Conservation (phyloP, 768 basidiomycete genomes). For the Tulasnella sp. region DNA sequence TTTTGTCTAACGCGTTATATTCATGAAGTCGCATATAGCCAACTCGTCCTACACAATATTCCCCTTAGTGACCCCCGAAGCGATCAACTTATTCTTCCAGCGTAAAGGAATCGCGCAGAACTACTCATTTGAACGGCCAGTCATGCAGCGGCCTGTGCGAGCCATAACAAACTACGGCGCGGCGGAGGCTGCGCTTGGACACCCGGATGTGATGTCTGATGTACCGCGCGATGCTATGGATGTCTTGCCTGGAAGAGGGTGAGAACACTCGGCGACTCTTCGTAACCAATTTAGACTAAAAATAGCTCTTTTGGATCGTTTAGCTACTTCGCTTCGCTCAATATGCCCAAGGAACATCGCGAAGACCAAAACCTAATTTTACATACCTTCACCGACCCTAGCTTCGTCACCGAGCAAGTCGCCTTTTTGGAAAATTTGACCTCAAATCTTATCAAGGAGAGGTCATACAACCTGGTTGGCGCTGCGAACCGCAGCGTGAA, state of each 20-base stretch:
- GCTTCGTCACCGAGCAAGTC: constrained; percentile 17
- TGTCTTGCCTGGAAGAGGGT: not conserved
- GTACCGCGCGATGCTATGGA: not conserved
- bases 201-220: constrained; percentile 6
- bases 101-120: constrained; percentile 30
- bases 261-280: too few relatives aligned
- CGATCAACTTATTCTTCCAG: constrained; percentile 35
- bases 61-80: constrained; percentile 59
- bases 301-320: not conserved
- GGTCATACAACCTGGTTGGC: constrained; percentile 51
- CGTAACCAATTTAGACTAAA: too few relatives aligned
- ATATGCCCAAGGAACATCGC: not conserved
- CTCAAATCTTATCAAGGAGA: constrained; percentile 40
- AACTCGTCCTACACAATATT: constrained; percentile 34
- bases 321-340: not conserved
- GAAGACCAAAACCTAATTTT: not conserved
- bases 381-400: not conserved
- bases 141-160: not conserved
- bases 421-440: constrained; percentile 35
- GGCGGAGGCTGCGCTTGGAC: not conserved
- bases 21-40: not conserved
- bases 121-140: constrained; percentile 48
- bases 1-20: not conserved
- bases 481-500: constrained; percentile 46
- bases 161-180: not conserved